Evolutionary conservation across 2,329 filamentous ascomycete species (phyloP).

Genomic region (Bisporella sp.): DNA sequence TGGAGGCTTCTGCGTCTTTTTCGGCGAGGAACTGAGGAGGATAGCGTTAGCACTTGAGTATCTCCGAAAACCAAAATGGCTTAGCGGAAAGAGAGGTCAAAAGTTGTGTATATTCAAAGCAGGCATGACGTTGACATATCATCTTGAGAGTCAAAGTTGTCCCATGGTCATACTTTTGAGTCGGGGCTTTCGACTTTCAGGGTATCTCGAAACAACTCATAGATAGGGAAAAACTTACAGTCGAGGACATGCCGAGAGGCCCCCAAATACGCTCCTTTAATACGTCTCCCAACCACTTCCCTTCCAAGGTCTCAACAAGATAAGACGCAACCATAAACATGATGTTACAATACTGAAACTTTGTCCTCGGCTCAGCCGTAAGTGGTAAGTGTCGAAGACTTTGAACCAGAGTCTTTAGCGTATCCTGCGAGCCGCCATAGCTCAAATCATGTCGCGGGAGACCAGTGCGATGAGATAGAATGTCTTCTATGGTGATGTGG

Average conservation of each 20-base stretch:
- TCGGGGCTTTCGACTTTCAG: background rate
- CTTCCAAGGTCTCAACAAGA: constrained; percentile 38
- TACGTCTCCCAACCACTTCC: constrained; percentile 32
- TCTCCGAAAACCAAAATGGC: constrained; percentile 1
- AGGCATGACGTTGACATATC: no score
- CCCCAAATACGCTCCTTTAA: constrained; percentile 36
- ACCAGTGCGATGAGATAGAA: constrained; percentile 45
- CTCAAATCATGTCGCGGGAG: constrained; percentile 36
- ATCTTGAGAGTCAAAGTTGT: no score
- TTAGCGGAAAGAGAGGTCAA: constrained; percentile 17
- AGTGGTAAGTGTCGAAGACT: constrained; percentile 39
- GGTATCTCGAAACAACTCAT: no score
- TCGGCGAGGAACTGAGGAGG: constrained; percentile 1
- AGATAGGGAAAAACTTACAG: constrained; percentile 16
- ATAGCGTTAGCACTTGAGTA: no score
- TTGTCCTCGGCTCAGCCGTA: constrained; percentile 36
- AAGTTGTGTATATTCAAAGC: no score
- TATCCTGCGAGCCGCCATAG: constrained; percentile 27
- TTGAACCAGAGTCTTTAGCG: constrained; percentile 28
- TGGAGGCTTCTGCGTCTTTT: constrained; percentile 22
- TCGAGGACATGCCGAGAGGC: constrained; percentile 40
- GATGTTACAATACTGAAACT: constrained; percentile 43
- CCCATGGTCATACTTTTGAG: background rate
- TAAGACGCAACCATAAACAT: constrained; percentile 41
- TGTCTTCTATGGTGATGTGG: constrained; percentile 47